Evolutionary conservation across 2,329 filamentous ascomycete genomes (phyloP).

Genomic region (Talaromyces sp.): DNA sequence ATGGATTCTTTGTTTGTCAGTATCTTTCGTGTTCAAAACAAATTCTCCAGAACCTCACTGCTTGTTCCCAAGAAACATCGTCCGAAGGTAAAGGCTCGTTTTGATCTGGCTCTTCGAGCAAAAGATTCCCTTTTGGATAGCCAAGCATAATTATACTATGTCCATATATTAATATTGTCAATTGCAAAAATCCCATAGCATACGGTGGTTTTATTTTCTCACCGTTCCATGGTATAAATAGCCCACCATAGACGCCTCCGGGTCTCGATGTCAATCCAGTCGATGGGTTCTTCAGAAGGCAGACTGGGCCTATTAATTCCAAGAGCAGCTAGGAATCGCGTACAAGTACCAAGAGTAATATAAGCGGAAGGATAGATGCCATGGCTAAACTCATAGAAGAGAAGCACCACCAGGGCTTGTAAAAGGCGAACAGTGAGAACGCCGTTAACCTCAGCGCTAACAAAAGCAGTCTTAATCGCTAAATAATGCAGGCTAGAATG

Average conservation of each 20-base stretch:
- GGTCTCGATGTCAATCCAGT: slow-evolving; percentile 47
- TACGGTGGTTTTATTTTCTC: slow-evolving; percentile 3
- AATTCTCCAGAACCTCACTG: slow-evolving; percentile 1
- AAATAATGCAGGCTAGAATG: slow-evolving; percentile 6
- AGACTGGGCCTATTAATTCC: slow-evolving; percentile 29
- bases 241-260: slow-evolving; percentile 46
- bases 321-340: slow-evolving; percentile 43
- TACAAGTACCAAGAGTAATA: slow-evolving; percentile 43
- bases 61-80: slow-evolving; percentile 10
- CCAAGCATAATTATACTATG: slow-evolving; percentile 11
- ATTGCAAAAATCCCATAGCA: background rate
- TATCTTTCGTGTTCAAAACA: background rate
- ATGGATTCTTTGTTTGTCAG: slow-evolving; percentile 3
- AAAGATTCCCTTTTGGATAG: slow-evolving; percentile 3
- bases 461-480: slow-evolving; percentile 7
- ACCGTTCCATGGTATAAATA: slow-evolving; percentile 43
- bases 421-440: slow-evolving; percentile 39
- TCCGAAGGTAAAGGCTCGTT: slow-evolving; percentile 8
- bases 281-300: slow-evolving; percentile 21
- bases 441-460: slow-evolving; percentile 33
- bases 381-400: slow-evolving; percentile 46
- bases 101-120: slow-evolving; percentile 9
- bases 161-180: background rate
- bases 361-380: slow-evolving; percentile 48
- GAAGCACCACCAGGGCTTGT: slow-evolving; percentile 43